A percentile compares a stretch with the other conserved stretches of the same genome.
Evolutionary conservation across 805 yeast genomes (phyloP).

Genomic region (Candida broadrunensis): DNA sequence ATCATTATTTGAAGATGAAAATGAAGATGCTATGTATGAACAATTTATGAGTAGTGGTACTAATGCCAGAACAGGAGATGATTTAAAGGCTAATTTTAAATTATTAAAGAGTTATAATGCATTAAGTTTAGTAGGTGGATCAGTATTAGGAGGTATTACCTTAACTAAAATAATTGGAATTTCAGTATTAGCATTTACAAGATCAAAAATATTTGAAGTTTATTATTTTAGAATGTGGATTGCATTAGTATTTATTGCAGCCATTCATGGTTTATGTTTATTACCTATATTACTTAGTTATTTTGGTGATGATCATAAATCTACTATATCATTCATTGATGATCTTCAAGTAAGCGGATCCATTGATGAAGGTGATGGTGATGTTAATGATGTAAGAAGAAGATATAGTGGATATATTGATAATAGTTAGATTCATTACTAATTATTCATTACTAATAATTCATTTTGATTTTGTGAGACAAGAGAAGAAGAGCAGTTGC

Average conservation of each 20-base stretch:
- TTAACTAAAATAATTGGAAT: slow-evolving; percentile 89
- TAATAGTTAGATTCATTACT: too few relatives aligned
- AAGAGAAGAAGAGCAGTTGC: too few relatives aligned
- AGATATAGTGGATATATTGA: too few relatives aligned
- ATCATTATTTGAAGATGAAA: slow-evolving; percentile 13
- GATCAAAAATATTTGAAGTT: slow-evolving; percentile 83
- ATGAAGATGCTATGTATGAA: slow-evolving; percentile 11
- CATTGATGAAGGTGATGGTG: slow-evolving; percentile 1
- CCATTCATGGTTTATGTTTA: slow-evolving; percentile 73
- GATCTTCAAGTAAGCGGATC: slow-evolving; percentile 1
- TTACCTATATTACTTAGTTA: slow-evolving; percentile 71
- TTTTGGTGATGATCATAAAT: slow-evolving; percentile 16
- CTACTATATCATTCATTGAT: slow-evolving; percentile 1
- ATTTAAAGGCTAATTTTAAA: slow-evolving; percentile 1
- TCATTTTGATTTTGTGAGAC: too few relatives aligned
- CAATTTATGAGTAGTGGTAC: slow-evolving; percentile 11
- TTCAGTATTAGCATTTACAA: slow-evolving; percentile 78
- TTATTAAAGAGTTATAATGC: slow-evolving; percentile 50
- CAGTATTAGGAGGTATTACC: slow-evolving; percentile 89
- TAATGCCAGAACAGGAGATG: neutral
- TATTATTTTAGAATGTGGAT: slow-evolving; percentile 97
- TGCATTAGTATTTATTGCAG: slow-evolving; percentile 70
- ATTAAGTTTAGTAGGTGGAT: slow-evolving; percentile 76
- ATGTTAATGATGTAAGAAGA: neutral
- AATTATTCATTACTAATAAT: too few relatives aligned